Evolutionary conservation across 306 rosid species (phyloP).

Genomic region (Dalbergia cultrata): DNA sequence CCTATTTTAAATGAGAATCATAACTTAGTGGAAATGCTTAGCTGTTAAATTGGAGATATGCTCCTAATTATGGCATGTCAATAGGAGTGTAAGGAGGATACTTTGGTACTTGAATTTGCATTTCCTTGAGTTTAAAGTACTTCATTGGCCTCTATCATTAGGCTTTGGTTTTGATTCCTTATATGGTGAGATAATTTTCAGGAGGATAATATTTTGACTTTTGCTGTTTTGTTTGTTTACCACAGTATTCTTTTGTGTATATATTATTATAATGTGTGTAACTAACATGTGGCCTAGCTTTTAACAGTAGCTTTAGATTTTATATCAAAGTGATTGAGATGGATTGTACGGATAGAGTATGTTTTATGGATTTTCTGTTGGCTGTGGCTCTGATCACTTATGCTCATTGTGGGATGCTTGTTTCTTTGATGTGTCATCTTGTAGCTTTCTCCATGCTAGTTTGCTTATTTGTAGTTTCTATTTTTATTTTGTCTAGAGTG

Average conservation of each 20-base stretch:
- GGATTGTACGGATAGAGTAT: no score
- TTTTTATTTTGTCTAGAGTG: neutral
- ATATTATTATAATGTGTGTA: neutral
- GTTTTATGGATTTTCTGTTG: neutral
- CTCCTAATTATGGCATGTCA: neutral
- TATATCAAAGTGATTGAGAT: no score
- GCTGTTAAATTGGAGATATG: neutral
- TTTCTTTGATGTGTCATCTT: conserved; percentile 3
- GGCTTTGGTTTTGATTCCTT: neutral
- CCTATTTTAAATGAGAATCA: neutral
- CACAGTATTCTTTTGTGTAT: neutral
- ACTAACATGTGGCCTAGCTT: neutral
- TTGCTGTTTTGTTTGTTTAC: neutral
- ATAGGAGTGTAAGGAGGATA: no score
- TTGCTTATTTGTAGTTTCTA: neutral
- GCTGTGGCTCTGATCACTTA: neutral
- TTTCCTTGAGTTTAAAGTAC: neutral
- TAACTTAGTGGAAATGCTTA: neutral
- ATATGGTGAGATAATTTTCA: neutral
- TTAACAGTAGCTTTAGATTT: neutral
- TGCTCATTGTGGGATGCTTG: neutral
- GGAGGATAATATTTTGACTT: neutral
- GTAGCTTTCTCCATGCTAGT: conserved; percentile 5
- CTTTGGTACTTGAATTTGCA: no score
- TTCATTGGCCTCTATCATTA: neutral